Evolutionary conservation across 768 basidiomycete genomes (phyloP), one percentile per base, ranked within the genome.

Genomic region (Boletus barrowsii): DNA sequence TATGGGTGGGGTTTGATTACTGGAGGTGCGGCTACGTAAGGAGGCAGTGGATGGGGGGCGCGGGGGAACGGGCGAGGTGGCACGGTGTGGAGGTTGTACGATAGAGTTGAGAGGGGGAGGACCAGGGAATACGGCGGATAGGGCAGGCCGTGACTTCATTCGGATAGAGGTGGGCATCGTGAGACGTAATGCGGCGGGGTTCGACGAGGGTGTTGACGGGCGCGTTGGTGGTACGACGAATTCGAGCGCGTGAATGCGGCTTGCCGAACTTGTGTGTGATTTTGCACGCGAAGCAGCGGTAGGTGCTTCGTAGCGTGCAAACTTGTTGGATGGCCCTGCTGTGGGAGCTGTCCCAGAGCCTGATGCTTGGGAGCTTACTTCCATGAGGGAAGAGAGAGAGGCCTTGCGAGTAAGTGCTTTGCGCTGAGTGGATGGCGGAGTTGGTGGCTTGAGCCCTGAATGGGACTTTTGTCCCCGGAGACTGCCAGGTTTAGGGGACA

Each of bases 91-190:
- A 41, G 75, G 70, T 39, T 71, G 64, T 42, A 39, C 49, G 32
- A 50, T 35, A 20, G 69, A 58, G 44, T 68, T 66, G 22, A 69
- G 59, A n/a, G 74, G 51, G 18, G 75, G 56, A 20, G 79, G 67
- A 17, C 73, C 69, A 33, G 81, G 79, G 68, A 93, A 95, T 17
- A 94, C 79, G 46, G 86, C 77, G n/a, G 86, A 83, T 33, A 95
- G 77, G 0, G 90, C 75, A 35, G 90, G 84, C 39, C 93, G 81
- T 4, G 83, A 74, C 73, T 89, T 92, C 29, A 85, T 72, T 43
- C 89, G 83, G 5, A 85, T 82, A 47, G 87, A 85, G 6, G 89
- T 92, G 2, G 93, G 93, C 87, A 93, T 88, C 24, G 93, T 95
- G 47, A 94, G 77, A 47, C 90, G 84, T 49, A 90, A 77, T 18